These are phyloP conservation scores for Emydomyces testavorans DNA, from an alignment of 2,329 filamentous ascomycete genomes.

Conservation along the genomic window DNA sequence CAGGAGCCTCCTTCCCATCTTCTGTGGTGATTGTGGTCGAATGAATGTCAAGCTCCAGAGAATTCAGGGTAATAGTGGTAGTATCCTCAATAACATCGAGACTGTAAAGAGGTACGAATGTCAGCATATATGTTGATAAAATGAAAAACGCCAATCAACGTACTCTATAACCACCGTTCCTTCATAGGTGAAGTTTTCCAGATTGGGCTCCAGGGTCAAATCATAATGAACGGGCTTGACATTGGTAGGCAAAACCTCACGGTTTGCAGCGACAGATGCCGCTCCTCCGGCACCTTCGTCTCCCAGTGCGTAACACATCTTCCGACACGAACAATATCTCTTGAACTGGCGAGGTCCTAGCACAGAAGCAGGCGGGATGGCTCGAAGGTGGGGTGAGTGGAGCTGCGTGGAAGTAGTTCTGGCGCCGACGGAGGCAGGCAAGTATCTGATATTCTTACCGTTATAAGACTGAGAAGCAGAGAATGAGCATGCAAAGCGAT, in stretches of 20 bases:
- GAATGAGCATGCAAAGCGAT: conserved; percentile 11
- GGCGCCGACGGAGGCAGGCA: conserved; percentile 16
- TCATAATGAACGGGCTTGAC: conserved; percentile 89
- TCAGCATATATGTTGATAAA: conserved; percentile 11
- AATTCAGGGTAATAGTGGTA: conserved; percentile 75
- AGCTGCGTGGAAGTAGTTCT: background rate
- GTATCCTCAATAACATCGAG: conserved; percentile 77
- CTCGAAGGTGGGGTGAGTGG: background rate
- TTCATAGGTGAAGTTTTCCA: conserved; percentile 75
- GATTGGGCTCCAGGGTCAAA: conserved; percentile 80
- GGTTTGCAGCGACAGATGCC: conserved; percentile 48
- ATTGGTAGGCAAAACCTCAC: conserved; percentile 82
- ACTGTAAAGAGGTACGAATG: conserved; percentile 26
- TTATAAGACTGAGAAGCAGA: conserved; percentile 17
- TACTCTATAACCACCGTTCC: conserved; percentile 74
- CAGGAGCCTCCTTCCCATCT: conserved; percentile 47
- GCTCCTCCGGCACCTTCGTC: conserved; percentile 37
- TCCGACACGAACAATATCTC: conserved; percentile 63
- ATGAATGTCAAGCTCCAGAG: conserved; percentile 73
- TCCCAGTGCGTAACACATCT: conserved; percentile 57
- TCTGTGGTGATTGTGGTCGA: conserved; percentile 53
- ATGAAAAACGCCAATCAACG: conserved; percentile 18
- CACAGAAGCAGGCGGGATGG: conserved; percentile 18
- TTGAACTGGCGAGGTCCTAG: conserved; percentile 27
- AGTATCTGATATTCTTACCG: conserved; percentile 14